A percentile compares a stretch with the other conserved stretches of the same genome.
These are phyloP conservation scores for Leptodontidium sp. DNA, from an alignment of 2,329 filamentous ascomycete species.

Conservation along the genomic window DNA sequence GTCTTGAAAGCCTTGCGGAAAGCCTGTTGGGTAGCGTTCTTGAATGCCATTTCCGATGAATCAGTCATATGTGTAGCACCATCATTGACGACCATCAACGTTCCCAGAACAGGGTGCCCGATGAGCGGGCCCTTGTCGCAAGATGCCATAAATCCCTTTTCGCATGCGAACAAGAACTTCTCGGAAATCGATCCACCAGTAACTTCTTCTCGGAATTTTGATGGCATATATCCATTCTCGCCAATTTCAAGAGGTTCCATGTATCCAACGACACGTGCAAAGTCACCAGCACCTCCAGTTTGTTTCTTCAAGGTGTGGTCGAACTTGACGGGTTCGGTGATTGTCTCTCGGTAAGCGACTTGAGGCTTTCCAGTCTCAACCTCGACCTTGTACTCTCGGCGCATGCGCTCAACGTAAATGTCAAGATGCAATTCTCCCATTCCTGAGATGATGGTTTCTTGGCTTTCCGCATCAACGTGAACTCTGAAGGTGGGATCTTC, in stretches of 20 bases:
- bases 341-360: conserved; percentile 96
- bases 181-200: conserved; percentile 91
- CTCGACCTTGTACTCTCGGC: conserved; percentile 95
- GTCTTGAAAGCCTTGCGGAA: conserved; percentile 93
- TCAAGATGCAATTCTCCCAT: conserved; percentile 98
- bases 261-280: conserved; percentile 88
- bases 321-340: conserved; percentile 81
- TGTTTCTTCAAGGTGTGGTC: conserved; percentile 96
- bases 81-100: conserved; percentile 92
- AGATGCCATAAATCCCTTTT: conserved; percentile 88
- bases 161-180: conserved; percentile 93
- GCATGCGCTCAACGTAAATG: conserved; percentile 97
- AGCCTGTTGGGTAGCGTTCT: conserved; percentile 90
- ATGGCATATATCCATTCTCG: conserved; percentile 68
- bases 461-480: conserved; percentile 87
- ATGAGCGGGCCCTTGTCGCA: conserved; percentile 89
- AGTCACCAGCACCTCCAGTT: conserved; percentile 94
- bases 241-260: conserved; percentile 78
- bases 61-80: conserved; percentile 98
- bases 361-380: conserved; percentile 96
- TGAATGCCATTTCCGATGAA: conserved; percentile 97
- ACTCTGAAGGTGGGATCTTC: conserved; percentile 98
- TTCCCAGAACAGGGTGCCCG: conserved; percentile 90
- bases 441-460: conserved; percentile 97
- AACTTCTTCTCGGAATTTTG: conserved; percentile 83